Evolutionary conservation across 2,329 filamentous ascomycete species (phyloP).

Genomic region (Arachnomyces sp.): DNA sequence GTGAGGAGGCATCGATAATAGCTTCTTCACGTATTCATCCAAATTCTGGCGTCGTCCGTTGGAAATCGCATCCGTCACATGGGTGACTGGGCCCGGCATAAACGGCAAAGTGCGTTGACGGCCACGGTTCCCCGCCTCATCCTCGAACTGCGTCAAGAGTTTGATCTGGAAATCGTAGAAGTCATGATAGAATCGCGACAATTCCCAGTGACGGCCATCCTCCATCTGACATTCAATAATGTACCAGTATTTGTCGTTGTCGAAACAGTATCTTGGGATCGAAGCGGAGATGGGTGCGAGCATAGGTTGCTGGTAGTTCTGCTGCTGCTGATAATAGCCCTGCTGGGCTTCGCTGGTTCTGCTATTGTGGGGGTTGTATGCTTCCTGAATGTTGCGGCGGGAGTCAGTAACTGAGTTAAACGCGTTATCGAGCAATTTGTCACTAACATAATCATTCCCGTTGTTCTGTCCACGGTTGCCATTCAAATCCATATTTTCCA

Average conservation of each 20-base stretch:
- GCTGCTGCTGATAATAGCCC: constrained; percentile 25
- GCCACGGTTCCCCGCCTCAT: constrained; percentile 81
- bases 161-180: constrained; percentile 99
- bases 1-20: constrained; percentile 72
- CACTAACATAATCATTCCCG: constrained; percentile 42
- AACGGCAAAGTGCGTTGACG: constrained; percentile 79
- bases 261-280: constrained; percentile 89
- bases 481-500: constrained; percentile 72
- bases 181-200: constrained; percentile 93
- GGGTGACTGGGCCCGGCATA: constrained; percentile 96
- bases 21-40: constrained; percentile 89
- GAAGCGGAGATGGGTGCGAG: constrained; percentile 72
- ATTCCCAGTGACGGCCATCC: constrained; percentile 83
- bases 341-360: constrained; percentile 23
- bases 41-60: constrained; percentile 86
- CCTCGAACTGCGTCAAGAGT: constrained; percentile 80
- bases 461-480: constrained; percentile 45
- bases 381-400: constrained; percentile 7
- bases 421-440: constrained; percentile 13
- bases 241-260: constrained; percentile 98
- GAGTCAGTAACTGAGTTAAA: constrained; percentile 10
- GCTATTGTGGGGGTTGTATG: constrained; percentile 35
- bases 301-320: constrained; percentile 43
- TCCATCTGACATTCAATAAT: constrained; percentile 87
- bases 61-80: constrained; percentile 95